A percentile compares a stretch with the other conserved stretches of the same genome.
These are phyloP conservation scores for Amniculicola lignicola DNA, from an alignment of 495 filamentous ascomycete species.

Conservation along the genomic window DNA sequence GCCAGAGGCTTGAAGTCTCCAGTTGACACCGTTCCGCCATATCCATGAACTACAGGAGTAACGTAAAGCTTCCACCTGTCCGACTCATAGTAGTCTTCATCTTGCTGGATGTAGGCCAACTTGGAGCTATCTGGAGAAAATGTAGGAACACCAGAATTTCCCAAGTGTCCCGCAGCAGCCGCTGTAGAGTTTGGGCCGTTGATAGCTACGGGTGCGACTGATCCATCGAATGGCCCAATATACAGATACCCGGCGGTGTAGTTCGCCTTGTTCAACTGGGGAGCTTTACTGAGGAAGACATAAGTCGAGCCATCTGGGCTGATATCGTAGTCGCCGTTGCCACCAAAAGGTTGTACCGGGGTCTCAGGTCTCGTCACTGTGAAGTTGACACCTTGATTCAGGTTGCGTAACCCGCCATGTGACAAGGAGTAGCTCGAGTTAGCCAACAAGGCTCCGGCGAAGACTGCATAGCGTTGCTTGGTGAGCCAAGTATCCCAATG, in stretches of 20 bases:
- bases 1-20: conserved; percentile 21
- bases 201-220: conserved; percentile 32
- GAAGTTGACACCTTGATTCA: conserved; percentile 46
- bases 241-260: conserved; percentile 79
- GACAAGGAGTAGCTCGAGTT: conserved; percentile 26
- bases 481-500: conserved; percentile 74
- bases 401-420: conserved; percentile 41
- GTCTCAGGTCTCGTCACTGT: conserved; percentile 41
- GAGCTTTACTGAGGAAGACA: conserved; percentile 82
- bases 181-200: conserved; percentile 45
- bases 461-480: conserved; percentile 48
- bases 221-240: conserved; percentile 58
- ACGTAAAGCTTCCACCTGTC: conserved; percentile 78
- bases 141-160: conserved; percentile 69
- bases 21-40: background rate
- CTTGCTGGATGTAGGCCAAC: conserved; percentile 69
- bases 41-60: conserved; percentile 1
- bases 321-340: conserved; percentile 56
- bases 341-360: conserved; percentile 58
- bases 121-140: conserved; percentile 70
- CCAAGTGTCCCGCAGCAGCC: conserved; percentile 42
- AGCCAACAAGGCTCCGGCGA: conserved; percentile 43
- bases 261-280: conserved; percentile 67
- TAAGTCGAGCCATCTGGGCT: conserved; percentile 49
- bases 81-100: conserved; percentile 70